Evolutionary conservation across 257 asterid species (phyloP), one percentile per base, ranked within the genome.

Genomic region (Verbascum thapsus): DNA sequence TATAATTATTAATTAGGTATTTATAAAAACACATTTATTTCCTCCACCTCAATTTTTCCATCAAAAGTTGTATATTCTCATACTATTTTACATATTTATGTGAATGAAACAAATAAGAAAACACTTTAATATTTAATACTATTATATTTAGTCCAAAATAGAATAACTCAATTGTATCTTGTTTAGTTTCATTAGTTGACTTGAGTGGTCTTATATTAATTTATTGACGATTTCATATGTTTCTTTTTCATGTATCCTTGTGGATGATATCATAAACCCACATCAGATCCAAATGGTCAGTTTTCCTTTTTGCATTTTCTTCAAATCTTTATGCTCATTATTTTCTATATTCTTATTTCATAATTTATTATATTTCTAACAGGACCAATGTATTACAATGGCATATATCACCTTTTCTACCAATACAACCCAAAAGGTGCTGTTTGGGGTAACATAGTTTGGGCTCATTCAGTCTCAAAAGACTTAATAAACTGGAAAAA

Each of bases 381-480:
- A 86, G 98, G 95, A 0, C 98, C 98, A 45, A 78, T 91, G 95
- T 88, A 74, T 22, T 83, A 74, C 71, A 91, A 86, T 17, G 96
- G 88, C 66, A 37, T 81, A 11, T 91, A 91, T 58, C 98, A 91
- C 75, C 76, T 91, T 3, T 91, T 91, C 53, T 91, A 88, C n/a
- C 96, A 88, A 22, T 91, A 88, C 82, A 91, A 86, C 58, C 96
- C 98, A 2, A 66, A 80, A 32, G 83, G 88, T 4, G 85, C 95
- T 2, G 79, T 80, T 1, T 83, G 87, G 87, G 92, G 88, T n/a
- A 83, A 80, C 69, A 80, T 81, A 10, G 84, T 91, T 0, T 91
- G 96, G 96, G 96, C 88, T 0, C 98, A 91, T 71, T 82, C 96
- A 0, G 85, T 91, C 0, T 91, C 98, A 3, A 72, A 60, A 32